Evolutionary conservation across 2,329 filamentous ascomycete genomes (phyloP).

Genomic region (Elsinoe perseae): DNA sequence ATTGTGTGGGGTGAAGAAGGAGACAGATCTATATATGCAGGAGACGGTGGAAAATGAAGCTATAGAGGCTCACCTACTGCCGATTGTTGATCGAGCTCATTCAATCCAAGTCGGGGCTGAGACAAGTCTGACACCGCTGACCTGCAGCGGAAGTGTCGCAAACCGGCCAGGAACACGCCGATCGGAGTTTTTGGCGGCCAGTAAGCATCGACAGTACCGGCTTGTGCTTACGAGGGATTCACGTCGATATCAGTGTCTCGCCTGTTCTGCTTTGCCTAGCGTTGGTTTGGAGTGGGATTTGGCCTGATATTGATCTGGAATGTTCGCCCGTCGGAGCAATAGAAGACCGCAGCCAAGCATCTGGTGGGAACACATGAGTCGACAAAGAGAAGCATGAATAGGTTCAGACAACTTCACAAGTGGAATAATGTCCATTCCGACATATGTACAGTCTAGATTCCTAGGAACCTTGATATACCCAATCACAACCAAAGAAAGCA

Average conservation of each 20-base stretch:
- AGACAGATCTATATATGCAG: background rate
- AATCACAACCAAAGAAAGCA: background rate
- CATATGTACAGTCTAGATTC: constrained; percentile 4
- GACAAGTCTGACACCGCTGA: background rate
- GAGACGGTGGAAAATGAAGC: too few species aligned
- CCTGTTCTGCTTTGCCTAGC: too few species aligned
- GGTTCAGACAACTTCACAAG: too few species aligned
- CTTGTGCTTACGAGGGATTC: too few species aligned
- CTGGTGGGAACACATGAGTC: background rate
- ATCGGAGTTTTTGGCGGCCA: too few species aligned
- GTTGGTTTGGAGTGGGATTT: too few species aligned
- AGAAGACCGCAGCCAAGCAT: too few species aligned
- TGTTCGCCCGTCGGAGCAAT: too few species aligned
- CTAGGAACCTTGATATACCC: background rate
- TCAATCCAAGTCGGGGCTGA: background rate
- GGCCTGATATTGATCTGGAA: too few species aligned
- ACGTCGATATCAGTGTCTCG: too few species aligned
- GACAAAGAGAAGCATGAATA: background rate
- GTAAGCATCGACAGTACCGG: too few species aligned
- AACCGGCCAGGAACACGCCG: background rate
- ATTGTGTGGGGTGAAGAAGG: background rate
- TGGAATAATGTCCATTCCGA: background rate
- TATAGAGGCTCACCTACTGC: background rate
- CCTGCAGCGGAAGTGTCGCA: background rate
- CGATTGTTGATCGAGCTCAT: background rate